These are phyloP conservation scores for Monascus purpureus DNA, from an alignment of 495 filamentous ascomycete species.

Conservation along the genomic window DNA sequence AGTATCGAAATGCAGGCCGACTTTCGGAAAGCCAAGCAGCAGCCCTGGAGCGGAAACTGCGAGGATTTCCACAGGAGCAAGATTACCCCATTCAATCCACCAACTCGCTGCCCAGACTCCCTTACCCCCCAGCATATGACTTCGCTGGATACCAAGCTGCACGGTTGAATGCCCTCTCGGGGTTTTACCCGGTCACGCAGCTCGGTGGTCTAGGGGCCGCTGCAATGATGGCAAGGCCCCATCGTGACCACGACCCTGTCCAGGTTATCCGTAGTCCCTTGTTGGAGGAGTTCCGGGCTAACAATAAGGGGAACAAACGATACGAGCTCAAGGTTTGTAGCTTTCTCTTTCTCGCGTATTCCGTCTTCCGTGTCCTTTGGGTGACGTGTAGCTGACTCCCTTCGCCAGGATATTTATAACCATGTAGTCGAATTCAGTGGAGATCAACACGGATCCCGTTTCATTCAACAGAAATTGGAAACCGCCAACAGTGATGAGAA, in stretches of 20 bases:
- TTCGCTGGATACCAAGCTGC: constrained; percentile 20
- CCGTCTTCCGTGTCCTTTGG: neutral
- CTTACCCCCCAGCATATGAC: constrained; percentile 27
- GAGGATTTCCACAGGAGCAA: constrained; percentile 34
- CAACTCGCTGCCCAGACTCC: constrained; percentile 24
- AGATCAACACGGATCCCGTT: constrained; percentile 88
- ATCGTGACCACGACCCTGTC: constrained; percentile 50
- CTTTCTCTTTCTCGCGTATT: neutral
- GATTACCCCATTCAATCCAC: constrained; percentile 22
- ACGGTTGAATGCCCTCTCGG: constrained; percentile 24
- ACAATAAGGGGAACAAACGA: constrained; percentile 60
- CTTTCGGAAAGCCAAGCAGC: constrained; percentile 26
- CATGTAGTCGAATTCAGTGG: constrained; percentile 92
- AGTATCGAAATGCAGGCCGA: constrained; percentile 24
- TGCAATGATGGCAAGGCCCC: constrained; percentile 31
- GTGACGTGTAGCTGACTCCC: constrained; percentile 5
- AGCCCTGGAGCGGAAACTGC: constrained; percentile 33
- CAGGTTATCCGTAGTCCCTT: constrained; percentile 55
- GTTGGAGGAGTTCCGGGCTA: constrained; percentile 67
- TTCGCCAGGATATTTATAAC: constrained; percentile 62
- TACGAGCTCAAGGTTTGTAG: constrained; percentile 65
- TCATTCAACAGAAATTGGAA: constrained; percentile 91
- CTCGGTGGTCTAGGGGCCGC: constrained; percentile 12
- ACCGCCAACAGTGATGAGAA: constrained; percentile 95
- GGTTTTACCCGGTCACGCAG: constrained; percentile 16